Conservation (phyloP, 768 basidiomycete genomes). For the Favolaschia claudopus region DNA sequence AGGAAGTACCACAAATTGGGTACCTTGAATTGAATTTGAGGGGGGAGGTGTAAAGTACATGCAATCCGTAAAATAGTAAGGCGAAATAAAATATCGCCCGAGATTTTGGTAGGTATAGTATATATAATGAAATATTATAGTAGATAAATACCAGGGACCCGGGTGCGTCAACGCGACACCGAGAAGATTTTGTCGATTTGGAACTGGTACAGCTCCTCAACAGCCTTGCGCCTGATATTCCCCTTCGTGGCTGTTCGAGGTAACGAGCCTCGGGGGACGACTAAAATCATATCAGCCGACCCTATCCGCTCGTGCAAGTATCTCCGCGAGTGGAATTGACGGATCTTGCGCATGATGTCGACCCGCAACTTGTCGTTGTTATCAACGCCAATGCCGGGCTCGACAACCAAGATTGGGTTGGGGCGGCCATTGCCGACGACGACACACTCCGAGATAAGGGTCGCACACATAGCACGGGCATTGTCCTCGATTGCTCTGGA, state of each 20-base stretch:
- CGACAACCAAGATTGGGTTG: constrained; percentile 79
- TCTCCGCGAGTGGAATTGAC: constrained; percentile 75
- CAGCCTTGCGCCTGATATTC: constrained; percentile 79
- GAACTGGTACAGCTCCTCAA: constrained; percentile 68
- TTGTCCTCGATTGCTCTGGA: constrained; percentile 80
- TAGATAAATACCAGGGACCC: not conserved
- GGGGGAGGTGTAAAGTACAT: too few species aligned
- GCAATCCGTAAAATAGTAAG: too few species aligned
- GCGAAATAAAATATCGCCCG: too few species aligned
- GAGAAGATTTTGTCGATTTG: constrained; percentile 64
- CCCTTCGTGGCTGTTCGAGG: constrained; percentile 85
- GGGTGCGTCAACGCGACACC: not conserved
- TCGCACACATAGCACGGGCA: constrained; percentile 66
- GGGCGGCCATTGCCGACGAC: constrained; percentile 82
- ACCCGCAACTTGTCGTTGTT: constrained; percentile 68
- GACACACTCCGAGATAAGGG: constrained; percentile 74
- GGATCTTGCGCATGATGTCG: constrained; percentile 76
- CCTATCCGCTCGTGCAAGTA: constrained; percentile 84
- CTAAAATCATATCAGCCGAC: constrained; percentile 66
- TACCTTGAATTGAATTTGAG: too few species aligned
- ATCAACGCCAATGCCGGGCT: constrained; percentile 57
- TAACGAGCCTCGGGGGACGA: constrained; percentile 70
- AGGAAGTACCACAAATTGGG: too few species aligned
- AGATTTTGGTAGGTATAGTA: too few species aligned
- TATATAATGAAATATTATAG: not conserved